Evolutionary conservation across 495 filamentous ascomycete genomes (phyloP), one percentile per base, ranked within the genome.

Genomic region (Cladorrhinum samala): DNA sequence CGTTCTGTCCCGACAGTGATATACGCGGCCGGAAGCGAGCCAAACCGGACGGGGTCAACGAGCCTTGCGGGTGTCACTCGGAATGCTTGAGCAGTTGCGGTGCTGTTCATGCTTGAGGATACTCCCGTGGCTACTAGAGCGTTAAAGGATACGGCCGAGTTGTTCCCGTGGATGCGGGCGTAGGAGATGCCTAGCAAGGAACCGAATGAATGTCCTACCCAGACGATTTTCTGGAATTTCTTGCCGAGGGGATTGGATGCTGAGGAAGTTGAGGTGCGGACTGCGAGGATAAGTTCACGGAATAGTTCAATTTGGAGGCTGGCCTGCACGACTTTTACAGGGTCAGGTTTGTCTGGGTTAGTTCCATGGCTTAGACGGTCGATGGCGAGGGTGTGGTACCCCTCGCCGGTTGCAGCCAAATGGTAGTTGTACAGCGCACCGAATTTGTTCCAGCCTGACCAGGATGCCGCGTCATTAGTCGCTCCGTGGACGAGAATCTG

Each of bases 401-500:
- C 63, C 6, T 40, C 21, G 6, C 14, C 9, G n/a, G 56, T 58
- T 33, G 60, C 63, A 13, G 8, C 17, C n/a, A 16, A 2, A 2
- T 55, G 61, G 54, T 54, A 63, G 52, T 61, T 44, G 49, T 58
- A 58, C 19, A 37, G 20, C 25, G 41, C 41, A 7, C 30, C 49
- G 16, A 49, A 56, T 17, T 49, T 47, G 14, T 49, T 33, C 25
- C 56, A 54, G 4, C 39, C 25, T 60, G 60, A 66, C 21, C 54
- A 21, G 37, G 37, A 37, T 30, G n/a, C n/a, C n/a, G n/a, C n/a
- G n/a, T 61, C 57, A 53, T 59, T 57, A 49, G 57, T 56, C 47
- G 53, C 39, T 9, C 63, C 63, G 23, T 66, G 60, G 5, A 66
- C 57, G 2, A 66, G 52, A 14, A 66, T 52, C 24, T 66, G 55